Conservation (phyloP, 1,284 basidiomycete species). For the Sporisorium graminicola region DNA sequence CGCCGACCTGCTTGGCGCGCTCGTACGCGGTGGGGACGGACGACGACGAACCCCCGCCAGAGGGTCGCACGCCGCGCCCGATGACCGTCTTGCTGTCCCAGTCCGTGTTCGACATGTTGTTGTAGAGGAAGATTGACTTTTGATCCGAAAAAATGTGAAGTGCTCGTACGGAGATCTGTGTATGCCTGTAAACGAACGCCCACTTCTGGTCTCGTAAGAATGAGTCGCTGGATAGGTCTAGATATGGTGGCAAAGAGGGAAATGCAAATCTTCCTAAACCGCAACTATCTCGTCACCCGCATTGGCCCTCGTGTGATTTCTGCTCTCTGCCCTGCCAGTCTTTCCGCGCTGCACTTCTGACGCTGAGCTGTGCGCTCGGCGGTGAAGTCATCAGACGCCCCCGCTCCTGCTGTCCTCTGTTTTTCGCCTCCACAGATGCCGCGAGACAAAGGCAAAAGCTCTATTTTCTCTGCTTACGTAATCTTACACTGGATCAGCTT, state of each 20-base stretch:
- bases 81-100: conserved; percentile 75
- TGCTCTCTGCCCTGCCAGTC: no score
- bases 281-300: background rate
- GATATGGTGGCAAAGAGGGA: background rate
- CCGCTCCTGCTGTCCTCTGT: no score
- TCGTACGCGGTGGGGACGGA: conserved; percentile 71
- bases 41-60: conserved; percentile 74
- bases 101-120: conserved; percentile 47
- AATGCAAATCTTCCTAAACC: background rate
- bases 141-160: no score
- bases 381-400: conserved; percentile 9
- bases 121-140: no score
- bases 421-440: conserved; percentile 10
- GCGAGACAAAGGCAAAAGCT: no score
- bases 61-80: conserved; percentile 77
- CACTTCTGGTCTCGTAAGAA: no score
- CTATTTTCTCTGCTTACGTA: conserved; percentile 2
- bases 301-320: background rate
- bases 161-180: no score
- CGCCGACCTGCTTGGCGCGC: conserved; percentile 71
- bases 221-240: background rate
- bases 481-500: background rate
- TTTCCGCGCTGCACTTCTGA: background rate
- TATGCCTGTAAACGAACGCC: no score
- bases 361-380: background rate